These are phyloP conservation scores for Pinus albicaulis DNA, from an alignment of 75 land plant species.

Conservation along the genomic window DNA sequence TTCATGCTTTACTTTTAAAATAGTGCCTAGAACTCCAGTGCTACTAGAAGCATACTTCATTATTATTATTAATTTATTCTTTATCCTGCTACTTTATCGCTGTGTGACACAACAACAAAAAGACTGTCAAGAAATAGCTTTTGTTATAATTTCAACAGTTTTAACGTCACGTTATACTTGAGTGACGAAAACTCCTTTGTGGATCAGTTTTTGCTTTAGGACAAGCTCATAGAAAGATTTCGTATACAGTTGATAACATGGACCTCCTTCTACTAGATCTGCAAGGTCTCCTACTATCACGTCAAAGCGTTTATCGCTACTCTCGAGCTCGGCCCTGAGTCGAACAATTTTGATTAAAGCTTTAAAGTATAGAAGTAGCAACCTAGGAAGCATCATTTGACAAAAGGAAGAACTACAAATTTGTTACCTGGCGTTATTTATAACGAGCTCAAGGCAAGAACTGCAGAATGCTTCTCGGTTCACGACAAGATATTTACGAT, in stretches of 20 bases:
- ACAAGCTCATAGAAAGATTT: slow-evolving; percentile 78
- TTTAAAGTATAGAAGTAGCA: background rate
- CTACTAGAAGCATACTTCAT: too few species aligned
- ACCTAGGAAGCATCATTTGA: background rate
- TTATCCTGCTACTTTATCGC: too few species aligned
- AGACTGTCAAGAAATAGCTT: too few species aligned
- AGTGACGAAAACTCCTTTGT: slow-evolving; percentile 82
- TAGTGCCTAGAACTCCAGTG: too few species aligned
- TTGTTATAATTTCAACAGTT: too few species aligned
- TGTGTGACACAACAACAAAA: too few species aligned
- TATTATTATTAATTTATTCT: too few species aligned
- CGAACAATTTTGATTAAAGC: background rate
- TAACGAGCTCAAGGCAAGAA: slow-evolving; percentile 76
- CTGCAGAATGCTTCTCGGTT: slow-evolving; percentile 75
- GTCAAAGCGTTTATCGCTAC: slow-evolving; percentile 66
- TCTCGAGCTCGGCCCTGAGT: slow-evolving; percentile 71
- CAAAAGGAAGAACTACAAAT: background rate
- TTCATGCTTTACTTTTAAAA: too few species aligned
- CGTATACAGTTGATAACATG: slow-evolving; percentile 92
- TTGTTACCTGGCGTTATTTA: slow-evolving; percentile 83
- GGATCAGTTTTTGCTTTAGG: slow-evolving; percentile 73
- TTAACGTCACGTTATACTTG: slow-evolving; percentile 39
- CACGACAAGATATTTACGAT: slow-evolving; percentile 43
- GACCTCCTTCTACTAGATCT: slow-evolving; percentile 94
- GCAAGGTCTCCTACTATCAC: slow-evolving; percentile 93